Evolutionary conservation across 208 protist species (phyloP), one percentile per base, ranked within the genome.

Genomic region (Acanthamoeba triangularis): DNA sequence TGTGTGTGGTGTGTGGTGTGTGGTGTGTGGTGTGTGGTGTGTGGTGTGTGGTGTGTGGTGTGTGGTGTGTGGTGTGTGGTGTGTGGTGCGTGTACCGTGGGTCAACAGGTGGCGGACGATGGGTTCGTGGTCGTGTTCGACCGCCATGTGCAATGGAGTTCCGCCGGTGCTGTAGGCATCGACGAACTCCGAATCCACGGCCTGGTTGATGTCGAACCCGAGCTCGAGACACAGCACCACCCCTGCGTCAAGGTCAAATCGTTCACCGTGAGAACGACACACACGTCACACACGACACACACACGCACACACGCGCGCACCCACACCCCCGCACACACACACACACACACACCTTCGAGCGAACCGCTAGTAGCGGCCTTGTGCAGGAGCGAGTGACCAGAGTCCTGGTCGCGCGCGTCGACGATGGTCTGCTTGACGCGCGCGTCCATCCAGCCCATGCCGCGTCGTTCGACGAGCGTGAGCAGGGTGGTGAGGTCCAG

Each of bases 111-210:
- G 78, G 23, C 30, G 78, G 10, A 59, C 78, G 41, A 85, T 13
- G 47, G 47, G n/a, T 41, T 80, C 72, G 33, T 80, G 35, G 37
- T 35, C 78, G 47, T 59, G 37, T 59, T 85, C 78, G 25, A 85
- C 78, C 25, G 78, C 78, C 78, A 85, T 0, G 16, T 85, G 78
- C 78, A 85, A 25, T 8, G 78, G 44, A 13, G 47, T 85, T 1
- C 78, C 78, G 78, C 78, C 78, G 14, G 44, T 85, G 44, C 14
- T 59, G 78, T 85, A 85, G 78, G 78, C 78, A 28, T 85, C 78
- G 4, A 59, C 8, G 11, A 61, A 59, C 78, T 52, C 78, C 5
- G 37, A 20, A 35, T 2, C 78, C 7, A 85, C 78, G 10, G 78
- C 44, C 18, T 61, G 16, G 30, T 85, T 85, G 47, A 59, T 28